Conservation (phyloP, 345 rosid species). For the Turnera subulata region DNA sequence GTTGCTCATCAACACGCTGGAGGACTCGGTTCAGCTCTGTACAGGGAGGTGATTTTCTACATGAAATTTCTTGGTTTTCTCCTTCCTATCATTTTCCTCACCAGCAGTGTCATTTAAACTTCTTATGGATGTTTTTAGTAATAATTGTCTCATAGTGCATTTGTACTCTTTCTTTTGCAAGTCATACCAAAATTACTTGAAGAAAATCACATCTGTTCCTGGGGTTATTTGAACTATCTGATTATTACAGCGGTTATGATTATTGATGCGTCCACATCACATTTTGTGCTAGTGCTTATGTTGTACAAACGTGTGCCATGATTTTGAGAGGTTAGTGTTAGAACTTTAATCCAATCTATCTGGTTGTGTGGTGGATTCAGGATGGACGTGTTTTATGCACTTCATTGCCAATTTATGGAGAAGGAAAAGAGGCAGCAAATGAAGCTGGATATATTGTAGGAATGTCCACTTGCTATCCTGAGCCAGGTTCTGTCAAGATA, state of each 20-base stretch:
- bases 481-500: slow-evolving; percentile 60
- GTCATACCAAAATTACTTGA: no score
- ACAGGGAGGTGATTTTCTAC: slow-evolving; percentile 49
- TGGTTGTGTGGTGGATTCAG: neutral
- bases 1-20: slow-evolving; percentile 85
- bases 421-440: slow-evolving; percentile 70
- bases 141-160: no score
- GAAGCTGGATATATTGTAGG: slow-evolving; percentile 92
- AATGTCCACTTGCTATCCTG: slow-evolving; percentile 86
- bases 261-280: no score
- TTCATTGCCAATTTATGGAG: slow-evolving; percentile 62
- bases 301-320: no score
- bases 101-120: no score
- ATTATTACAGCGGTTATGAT: no score
- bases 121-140: no score
- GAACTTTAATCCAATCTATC: neutral
- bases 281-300: no score
- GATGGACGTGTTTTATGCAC: slow-evolving; percentile 36
- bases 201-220: no score
- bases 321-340: neutral
- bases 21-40: slow-evolving; percentile 63
- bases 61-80: neutral
- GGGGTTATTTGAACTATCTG: neutral
- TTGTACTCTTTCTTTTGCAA: no score
- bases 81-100: no score